Evolutionary conservation across 768 basidiomycete genomes (phyloP).

Genomic region (Tulasnella sp.): DNA sequence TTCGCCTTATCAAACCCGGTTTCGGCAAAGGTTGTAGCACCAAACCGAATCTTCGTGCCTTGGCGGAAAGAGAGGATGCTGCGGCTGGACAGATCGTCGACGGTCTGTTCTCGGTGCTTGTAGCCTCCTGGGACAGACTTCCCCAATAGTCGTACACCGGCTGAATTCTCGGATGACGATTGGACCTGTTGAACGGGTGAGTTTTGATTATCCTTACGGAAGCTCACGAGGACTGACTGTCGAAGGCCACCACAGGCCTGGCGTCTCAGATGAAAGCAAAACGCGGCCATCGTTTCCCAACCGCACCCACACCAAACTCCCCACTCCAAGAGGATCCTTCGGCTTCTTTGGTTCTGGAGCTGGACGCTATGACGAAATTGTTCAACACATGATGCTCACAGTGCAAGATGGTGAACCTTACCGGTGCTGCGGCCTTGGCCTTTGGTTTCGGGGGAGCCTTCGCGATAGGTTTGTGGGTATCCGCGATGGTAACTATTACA

Average conservation of each 20-base stretch:
- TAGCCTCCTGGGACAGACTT: neutral
- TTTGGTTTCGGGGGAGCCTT: neutral
- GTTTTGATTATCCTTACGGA: neutral
- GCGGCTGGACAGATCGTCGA: neutral
- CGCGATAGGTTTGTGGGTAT: neutral
- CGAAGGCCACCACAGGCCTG: constrained; percentile 11
- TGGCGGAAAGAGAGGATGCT: constrained; percentile 13
- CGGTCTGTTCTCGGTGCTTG: neutral
- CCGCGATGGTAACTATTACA: neutral
- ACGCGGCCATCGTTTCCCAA: neutral
- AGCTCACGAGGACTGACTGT: neutral
- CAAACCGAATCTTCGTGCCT: neutral
- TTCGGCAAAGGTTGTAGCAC: neutral
- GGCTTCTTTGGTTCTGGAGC: neutral
- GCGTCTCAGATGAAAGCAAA: neutral
- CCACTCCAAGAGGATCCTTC: neutral
- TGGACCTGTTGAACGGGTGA: constrained; percentile 5
- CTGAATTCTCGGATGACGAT: neutral
- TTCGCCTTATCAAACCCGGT: neutral
- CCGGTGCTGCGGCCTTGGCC: neutral
- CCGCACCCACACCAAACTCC: neutral
- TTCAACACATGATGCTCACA: neutral
- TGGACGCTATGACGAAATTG: neutral
- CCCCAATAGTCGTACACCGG: constrained; percentile 1
- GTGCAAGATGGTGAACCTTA: neutral